A percentile compares a stretch with the other conserved stretches of the same genome.
Conservation (phyloP, 208 protist genomes). For the Crithidia thermophila region DNA sequence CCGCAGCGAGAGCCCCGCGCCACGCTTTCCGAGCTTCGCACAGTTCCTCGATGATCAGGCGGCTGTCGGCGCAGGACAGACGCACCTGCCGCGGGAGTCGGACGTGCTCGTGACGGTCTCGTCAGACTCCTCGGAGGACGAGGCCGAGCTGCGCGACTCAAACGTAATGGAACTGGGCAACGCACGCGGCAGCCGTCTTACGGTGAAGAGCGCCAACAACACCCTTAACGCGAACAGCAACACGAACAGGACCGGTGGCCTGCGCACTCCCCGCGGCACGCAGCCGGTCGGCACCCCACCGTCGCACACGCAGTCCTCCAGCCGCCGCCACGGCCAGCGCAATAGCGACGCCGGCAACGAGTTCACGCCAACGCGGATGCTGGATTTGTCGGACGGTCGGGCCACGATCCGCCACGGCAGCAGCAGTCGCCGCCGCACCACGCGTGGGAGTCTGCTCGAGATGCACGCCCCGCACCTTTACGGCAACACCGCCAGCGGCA, state of each 20-base stretch:
- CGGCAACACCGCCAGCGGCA: background rate
- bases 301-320: constrained; percentile 13
- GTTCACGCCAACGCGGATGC: constrained; percentile 26
- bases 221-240: too few relatives aligned
- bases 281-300: constrained; percentile 19
- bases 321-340: constrained; percentile 8
- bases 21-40: constrained; percentile 80
- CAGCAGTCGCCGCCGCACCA: constrained; percentile 23
- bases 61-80: constrained; percentile 19
- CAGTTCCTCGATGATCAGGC: constrained; percentile 74
- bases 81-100: constrained; percentile 23
- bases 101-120: constrained; percentile 43
- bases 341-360: constrained; percentile 19
- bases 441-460: constrained; percentile 21
- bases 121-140: constrained; percentile 34
- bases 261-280: constrained; percentile 16
- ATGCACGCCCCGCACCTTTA: constrained; percentile 37
- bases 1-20: constrained; percentile 61
- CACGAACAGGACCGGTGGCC: too few relatives aligned
- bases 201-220: constrained; percentile 1
- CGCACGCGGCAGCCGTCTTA: constrained; percentile 14
- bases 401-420: constrained; percentile 21
- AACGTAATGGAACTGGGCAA: constrained; percentile 25
- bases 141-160: background rate
- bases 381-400: constrained; percentile 31